These are phyloP conservation scores for Gossypium schwendimanii DNA, from an alignment of 441 rosid species.

Conservation along the genomic window DNA sequence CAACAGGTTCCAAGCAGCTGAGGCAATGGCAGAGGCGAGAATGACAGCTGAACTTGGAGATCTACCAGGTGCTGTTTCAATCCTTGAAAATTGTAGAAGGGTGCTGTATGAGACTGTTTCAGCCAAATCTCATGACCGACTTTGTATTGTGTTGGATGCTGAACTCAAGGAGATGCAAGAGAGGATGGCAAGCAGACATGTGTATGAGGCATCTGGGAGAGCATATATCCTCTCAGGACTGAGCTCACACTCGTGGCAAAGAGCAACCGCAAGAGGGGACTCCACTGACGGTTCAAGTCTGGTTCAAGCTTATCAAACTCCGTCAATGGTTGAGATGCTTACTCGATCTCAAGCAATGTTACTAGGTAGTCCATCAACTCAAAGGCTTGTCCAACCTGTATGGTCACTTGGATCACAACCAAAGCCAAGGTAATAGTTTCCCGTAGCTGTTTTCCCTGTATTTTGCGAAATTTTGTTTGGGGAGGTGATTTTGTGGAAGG, in stretches of 20 bases:
- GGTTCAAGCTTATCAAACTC: slow-evolving; percentile 80
- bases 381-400: slow-evolving; percentile 59
- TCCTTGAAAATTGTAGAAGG: slow-evolving; percentile 58
- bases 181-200: slow-evolving; percentile 86
- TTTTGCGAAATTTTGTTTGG: slow-evolving; percentile 23
- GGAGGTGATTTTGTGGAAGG: slow-evolving; percentile 21
- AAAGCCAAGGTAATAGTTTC: slow-evolving; percentile 54
- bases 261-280: slow-evolving; percentile 98
- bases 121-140: slow-evolving; percentile 60
- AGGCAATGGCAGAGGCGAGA: slow-evolving; percentile 76
- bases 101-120: slow-evolving; percentile 56
- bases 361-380: slow-evolving; percentile 61
- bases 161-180: slow-evolving; percentile 98
- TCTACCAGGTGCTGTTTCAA: slow-evolving; percentile 57
- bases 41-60: slow-evolving; percentile 72
- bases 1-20: slow-evolving; percentile 82
- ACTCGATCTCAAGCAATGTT: slow-evolving; percentile 67
- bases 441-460: slow-evolving; percentile 14
- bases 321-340: slow-evolving; percentile 92
- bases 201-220: slow-evolving; percentile 88
- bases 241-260: slow-evolving; percentile 99
- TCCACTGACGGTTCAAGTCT: slow-evolving; percentile 81
- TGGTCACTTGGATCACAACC: slow-evolving; percentile 55
- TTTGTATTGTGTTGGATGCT: slow-evolving; percentile 70
- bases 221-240: slow-evolving; percentile 95